Conservation (phyloP, 2,329 filamentous ascomycete genomes). For the Lasiodiplodia citricola region DNA sequence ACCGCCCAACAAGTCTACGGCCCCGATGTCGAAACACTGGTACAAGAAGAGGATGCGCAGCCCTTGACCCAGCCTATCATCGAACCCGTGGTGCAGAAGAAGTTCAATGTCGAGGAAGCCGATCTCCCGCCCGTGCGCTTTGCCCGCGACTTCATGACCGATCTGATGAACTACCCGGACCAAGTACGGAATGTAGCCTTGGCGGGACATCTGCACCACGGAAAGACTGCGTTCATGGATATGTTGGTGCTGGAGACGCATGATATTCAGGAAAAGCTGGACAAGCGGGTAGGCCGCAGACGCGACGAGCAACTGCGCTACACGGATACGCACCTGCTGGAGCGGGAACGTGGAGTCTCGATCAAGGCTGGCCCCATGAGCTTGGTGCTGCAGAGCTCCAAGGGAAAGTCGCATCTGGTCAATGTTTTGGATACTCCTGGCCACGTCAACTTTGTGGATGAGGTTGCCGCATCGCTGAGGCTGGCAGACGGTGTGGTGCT, state of each 20-base stretch:
- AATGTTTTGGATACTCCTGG: slow-evolving; percentile 96
- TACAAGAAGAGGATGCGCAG: slow-evolving; percentile 97
- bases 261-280: slow-evolving; percentile 77
- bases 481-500: slow-evolving; percentile 91
- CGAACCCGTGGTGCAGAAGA: slow-evolving; percentile 90
- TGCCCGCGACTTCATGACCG: slow-evolving; percentile 89
- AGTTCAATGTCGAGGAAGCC: slow-evolving; percentile 91
- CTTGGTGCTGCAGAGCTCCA: slow-evolving; percentile 83
- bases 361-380: slow-evolving; percentile 96
- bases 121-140: slow-evolving; percentile 89
- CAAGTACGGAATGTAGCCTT: slow-evolving; percentile 93
- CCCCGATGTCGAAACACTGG: slow-evolving; percentile 89
- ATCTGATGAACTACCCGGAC: slow-evolving; percentile 94
- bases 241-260: slow-evolving; percentile 97
- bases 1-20: slow-evolving; percentile 97
- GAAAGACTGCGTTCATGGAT: slow-evolving; percentile 98
- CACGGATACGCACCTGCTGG: slow-evolving; percentile 88
- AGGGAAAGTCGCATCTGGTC: slow-evolving; percentile 91
- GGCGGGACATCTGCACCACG: slow-evolving; percentile 92
- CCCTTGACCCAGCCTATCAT: slow-evolving; percentile 91
- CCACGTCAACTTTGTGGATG: slow-evolving; percentile 98
- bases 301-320: slow-evolving; percentile 91
- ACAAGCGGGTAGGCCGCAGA: slow-evolving; percentile 80
- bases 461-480: slow-evolving; percentile 86
- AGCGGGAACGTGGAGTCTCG: slow-evolving; percentile 87